Conservation (phyloP, 1,284 basidiomycete genomes). For the Mycena sp. region DNA sequence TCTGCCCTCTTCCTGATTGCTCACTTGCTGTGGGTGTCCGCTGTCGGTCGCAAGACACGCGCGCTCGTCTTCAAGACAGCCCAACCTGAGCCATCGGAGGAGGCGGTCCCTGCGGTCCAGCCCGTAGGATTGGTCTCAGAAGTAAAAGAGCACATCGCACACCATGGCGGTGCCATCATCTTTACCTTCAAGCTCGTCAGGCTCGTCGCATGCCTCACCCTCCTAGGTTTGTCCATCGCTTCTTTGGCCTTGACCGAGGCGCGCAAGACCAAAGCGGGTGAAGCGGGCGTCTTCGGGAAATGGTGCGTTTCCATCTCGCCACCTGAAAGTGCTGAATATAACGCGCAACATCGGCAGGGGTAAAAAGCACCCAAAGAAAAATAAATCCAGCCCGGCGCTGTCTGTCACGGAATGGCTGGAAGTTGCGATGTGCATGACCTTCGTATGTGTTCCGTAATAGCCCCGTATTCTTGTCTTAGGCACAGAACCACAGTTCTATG, state of each 20-base stretch:
- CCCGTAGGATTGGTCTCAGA: slow-evolving; percentile 34
- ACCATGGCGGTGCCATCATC: slow-evolving; percentile 42
- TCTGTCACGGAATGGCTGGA: slow-evolving; percentile 41
- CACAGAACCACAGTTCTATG: slow-evolving; percentile 35
- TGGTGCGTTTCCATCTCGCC: slow-evolving; percentile 11
- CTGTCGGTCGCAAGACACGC: slow-evolving; percentile 25
- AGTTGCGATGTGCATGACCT: slow-evolving; percentile 45
- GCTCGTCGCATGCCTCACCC: slow-evolving; percentile 45
- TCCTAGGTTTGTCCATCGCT: slow-evolving; percentile 49
- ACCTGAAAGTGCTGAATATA: too few species aligned
- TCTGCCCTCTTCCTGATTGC: slow-evolving; percentile 40
- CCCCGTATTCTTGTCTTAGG: too few species aligned
- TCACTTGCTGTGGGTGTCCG: slow-evolving; percentile 35
- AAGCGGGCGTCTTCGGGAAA: slow-evolving; percentile 22
- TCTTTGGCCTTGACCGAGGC: slow-evolving; percentile 40
- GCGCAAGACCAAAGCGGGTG: background rate
- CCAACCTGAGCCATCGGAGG: slow-evolving; percentile 9
- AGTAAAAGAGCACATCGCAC: slow-evolving; percentile 37
- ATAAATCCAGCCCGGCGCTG: slow-evolving; percentile 1
- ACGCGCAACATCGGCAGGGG: too few species aligned
- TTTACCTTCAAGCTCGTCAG: slow-evolving; percentile 48
- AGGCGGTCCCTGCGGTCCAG: slow-evolving; percentile 9
- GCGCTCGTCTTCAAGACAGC: slow-evolving; percentile 14
- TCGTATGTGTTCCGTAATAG: slow-evolving; percentile 10
- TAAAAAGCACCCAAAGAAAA: slow-evolving; percentile 36